These are phyloP conservation scores for Mycena vulgaris DNA, from an alignment of 768 basidiomycete genomes.

Conservation along the genomic window DNA sequence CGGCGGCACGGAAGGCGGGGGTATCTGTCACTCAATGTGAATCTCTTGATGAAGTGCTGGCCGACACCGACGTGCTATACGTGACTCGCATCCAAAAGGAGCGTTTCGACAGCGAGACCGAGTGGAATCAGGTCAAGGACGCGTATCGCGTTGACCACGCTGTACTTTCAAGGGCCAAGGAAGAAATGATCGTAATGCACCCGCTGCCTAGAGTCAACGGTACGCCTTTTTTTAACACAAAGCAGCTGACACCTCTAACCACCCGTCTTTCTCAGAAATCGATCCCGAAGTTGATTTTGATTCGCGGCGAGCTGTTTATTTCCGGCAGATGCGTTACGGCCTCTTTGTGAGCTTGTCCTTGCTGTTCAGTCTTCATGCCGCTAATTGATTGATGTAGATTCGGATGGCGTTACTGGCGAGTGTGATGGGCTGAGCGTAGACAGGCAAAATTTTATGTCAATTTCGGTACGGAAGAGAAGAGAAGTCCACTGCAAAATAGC, in stretches of 20 bases:
- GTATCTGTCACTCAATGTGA: constrained; percentile 85
- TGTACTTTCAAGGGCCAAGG: constrained; percentile 92
- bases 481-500: too few species aligned
- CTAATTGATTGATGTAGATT: constrained; percentile 57
- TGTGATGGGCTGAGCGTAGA: constrained; percentile 60
- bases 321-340: constrained; percentile 99
- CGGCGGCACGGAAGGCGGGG: constrained; percentile 88
- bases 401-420: constrained; percentile 87
- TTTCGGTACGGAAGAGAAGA: too few species aligned
- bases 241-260: constrained; percentile 7
- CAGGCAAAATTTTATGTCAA: too few species aligned
- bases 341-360: constrained; percentile 81
- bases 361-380: not conserved
- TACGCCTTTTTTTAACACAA: constrained; percentile 53
- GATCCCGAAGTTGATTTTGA: constrained; percentile 99
- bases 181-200: constrained; percentile 99
- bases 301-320: constrained; percentile 93
- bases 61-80: constrained; percentile 96
- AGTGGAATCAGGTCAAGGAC: constrained; percentile 94
- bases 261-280: constrained; percentile 78
- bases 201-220: constrained; percentile 96
- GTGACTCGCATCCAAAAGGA: constrained; percentile 98
- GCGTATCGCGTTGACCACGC: constrained; percentile 95
- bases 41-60: constrained; percentile 92
- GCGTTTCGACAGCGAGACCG: constrained; percentile 83